Evolutionary conservation across 139 green algal genomes (phyloP), one percentile per base, ranked within the genome.

Genomic region (Edaphochlamys debaryana): DNA sequence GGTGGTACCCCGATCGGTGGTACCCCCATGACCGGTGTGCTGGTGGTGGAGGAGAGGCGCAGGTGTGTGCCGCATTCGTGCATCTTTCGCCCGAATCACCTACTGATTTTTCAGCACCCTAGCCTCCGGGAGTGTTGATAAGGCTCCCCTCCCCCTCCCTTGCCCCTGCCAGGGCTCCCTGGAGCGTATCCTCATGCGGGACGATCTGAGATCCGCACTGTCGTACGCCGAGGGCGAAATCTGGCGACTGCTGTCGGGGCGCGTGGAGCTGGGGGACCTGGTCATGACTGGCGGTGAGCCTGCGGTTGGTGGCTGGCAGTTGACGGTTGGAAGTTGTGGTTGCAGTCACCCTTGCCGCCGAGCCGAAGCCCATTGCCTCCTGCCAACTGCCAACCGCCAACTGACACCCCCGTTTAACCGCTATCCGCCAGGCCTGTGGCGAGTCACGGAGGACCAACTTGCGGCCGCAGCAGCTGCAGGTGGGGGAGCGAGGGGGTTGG

Each of bases 241-340:
- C 42, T 67, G 45, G 11, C 79, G 84, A 2, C 68, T 91, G 79
- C 67, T 91, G 73, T 48, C n/a, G 6, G 93, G 93, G 0, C 79
- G 76, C 50, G 90, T 92, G n/a, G 85, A 89, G 38, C 68, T 94
- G 78, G 87, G 86, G 17, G 94, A 97, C 60, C 84, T 95, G 30
- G 73, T 90, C 32, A 96, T 97, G 94, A 97, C 91, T 4, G 94
- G 93, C 0, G 92, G 75, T 81, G 73, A n/a, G 73, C 27, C 29
- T 27, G 62, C 17, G 32, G n/a, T 3, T n/a, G 9, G 45, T 54
- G 45, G 45, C 45, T 22, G 13, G 45, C 11, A 54, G 45, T 9
- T 54, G 45, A 9, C 11, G 9, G 45, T 9, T 22, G 45, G 13
- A 22, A 13, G 45, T 9, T 22, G 54, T 30, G 54, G 6, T 63